phyloP scores from a whole-genome alignment of 1,284 basidiomycete species.

The Ustilago hordei region DNA sequence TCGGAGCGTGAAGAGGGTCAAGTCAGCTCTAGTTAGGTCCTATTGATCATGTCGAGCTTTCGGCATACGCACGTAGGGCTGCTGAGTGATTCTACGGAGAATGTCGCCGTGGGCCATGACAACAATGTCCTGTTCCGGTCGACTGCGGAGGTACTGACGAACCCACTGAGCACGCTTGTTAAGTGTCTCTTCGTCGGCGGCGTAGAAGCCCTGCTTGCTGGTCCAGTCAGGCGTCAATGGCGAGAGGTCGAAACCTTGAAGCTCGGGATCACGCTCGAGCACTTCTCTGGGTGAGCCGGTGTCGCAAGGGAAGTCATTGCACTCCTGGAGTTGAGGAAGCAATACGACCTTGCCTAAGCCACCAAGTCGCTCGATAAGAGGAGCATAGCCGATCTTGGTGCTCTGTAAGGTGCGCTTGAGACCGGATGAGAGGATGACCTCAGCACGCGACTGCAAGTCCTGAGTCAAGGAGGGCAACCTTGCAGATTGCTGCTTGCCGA shows the following conservation, averaged over 20 bases:
- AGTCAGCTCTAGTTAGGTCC: not conserved
- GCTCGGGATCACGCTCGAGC: slow-evolving; percentile 62
- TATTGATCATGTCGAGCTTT: no score
- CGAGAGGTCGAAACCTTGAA: slow-evolving; percentile 62
- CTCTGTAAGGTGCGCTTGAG: slow-evolving; percentile 67
- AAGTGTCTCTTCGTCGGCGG: slow-evolving; percentile 59
- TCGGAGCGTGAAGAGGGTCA: not conserved
- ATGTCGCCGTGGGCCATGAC: slow-evolving; percentile 69
- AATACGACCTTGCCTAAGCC: slow-evolving; percentile 56
- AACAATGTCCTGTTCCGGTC: slow-evolving; percentile 66
- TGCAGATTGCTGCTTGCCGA: slow-evolving; percentile 65
- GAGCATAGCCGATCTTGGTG: slow-evolving; percentile 63
- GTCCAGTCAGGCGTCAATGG: slow-evolving; percentile 67
- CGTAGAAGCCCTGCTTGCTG: slow-evolving; percentile 66
- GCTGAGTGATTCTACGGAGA: slow-evolving; percentile 60
- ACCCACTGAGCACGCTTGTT: slow-evolving; percentile 66
- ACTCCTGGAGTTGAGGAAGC: slow-evolving; percentile 67
- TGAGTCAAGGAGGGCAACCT: slow-evolving; percentile 53
- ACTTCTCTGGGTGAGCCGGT: slow-evolving; percentile 63
- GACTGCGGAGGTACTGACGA: slow-evolving; percentile 63
- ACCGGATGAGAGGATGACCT: slow-evolving; percentile 62
- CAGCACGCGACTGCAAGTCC: slow-evolving; percentile 49
- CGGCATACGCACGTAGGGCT: slow-evolving; percentile 42
- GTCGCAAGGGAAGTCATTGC: slow-evolving; percentile 67
- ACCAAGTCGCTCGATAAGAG: slow-evolving; percentile 61